Evolutionary conservation across 257 asterid species (phyloP), one percentile per base, ranked within the genome.

Genomic region (Echites panduratus): DNA sequence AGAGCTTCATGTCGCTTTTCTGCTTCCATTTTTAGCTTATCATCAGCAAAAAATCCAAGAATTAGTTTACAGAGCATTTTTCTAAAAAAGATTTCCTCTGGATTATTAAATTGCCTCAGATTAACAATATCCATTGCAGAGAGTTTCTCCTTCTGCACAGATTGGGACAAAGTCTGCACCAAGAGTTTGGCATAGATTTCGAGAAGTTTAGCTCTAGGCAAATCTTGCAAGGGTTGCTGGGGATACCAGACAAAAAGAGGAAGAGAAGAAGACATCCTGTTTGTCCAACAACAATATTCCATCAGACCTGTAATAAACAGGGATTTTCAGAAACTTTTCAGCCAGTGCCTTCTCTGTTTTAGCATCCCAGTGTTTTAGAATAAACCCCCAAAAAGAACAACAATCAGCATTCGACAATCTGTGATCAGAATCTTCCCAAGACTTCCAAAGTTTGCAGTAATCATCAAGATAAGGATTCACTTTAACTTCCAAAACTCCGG

Each of bases 221-320:
- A 45, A 43, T 75, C 68, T 66, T 69, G 77, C 73, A 59, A 75
- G 77, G 79, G 47, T 73, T 80, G 74, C 22, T 76, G 73, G 11
- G 85, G 85, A 47, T 69, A 82, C 85, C 85, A 82, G 54, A 82
- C 79, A 45, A 78, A 82, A 69, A 82, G 76, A 24, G 80, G 81
- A 26, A 41, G 79, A n/a, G 74, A 64, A 70, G 73, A 57, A 27
- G 58, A 82, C 83, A 44, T 78, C 83, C 17, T 44, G 64, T 69
- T 79, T 82, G 67, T 82, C 70, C 38, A 78, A 32, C 53, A 82
- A n/a, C 19, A 70, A 19, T 67, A 78, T 58, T 32, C 29, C 67
- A 41, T 72, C 61, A 41, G 78, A 70, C 58, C 69, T 70, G 63
- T 81, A 76, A 68, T 47, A 57, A 22, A 63, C 81, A 8, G 85